A percentile compares a stretch with the other conserved stretches of the same genome.
Evolutionary conservation across 805 yeast genomes (phyloP).

Genomic region (Ogataea parapolymorpha): DNA sequence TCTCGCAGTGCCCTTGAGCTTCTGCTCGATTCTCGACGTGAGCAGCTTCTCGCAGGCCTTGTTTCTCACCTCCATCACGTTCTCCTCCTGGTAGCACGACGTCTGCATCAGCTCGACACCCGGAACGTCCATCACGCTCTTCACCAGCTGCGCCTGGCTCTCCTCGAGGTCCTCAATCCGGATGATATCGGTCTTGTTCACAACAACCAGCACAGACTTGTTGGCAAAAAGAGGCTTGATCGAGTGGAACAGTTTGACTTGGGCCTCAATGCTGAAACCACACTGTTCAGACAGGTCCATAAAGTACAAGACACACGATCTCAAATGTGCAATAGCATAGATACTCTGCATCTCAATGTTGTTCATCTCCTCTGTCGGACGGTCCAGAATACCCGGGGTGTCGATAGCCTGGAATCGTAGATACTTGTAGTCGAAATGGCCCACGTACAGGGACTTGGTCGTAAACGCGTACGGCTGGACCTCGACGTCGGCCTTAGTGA

Average conservation of each 20-base stretch:
- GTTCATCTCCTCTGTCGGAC: conserved; percentile 99
- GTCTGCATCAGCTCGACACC: conserved; percentile 92
- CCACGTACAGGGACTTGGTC: conserved; percentile 94
- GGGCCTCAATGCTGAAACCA: conserved; percentile 96
- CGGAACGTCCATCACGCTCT: conserved; percentile 59
- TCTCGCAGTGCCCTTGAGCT: conserved; percentile 88
- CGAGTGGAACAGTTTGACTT: conserved; percentile 93
- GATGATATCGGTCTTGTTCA: conserved; percentile 92
- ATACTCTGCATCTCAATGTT: conserved; percentile 99
- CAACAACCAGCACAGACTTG: conserved; percentile 91
- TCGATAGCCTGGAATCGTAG: conserved; percentile 98
- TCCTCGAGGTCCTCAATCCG: conserved; percentile 77
- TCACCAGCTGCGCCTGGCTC: conserved; percentile 68
- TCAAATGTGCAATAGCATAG: conserved; percentile 96
- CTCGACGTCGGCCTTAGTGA: conserved; percentile 97
- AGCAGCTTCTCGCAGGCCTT: conserved; percentile 95
- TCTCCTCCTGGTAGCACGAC: conserved; percentile 92
- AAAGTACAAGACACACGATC: conserved; percentile 94
- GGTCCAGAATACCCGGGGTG: conserved; percentile 97
- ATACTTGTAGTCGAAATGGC: conserved; percentile 98
- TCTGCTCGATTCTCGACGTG: conserved; percentile 94
- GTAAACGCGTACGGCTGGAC: conserved; percentile 99
- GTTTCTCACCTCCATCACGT: conserved; percentile 93
- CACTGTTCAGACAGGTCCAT: conserved; percentile 99
- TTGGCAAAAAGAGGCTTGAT: conserved; percentile 97